Base-by-base conservation (phyloP, 805 yeast species). In the Candida xyloterini region DNA sequence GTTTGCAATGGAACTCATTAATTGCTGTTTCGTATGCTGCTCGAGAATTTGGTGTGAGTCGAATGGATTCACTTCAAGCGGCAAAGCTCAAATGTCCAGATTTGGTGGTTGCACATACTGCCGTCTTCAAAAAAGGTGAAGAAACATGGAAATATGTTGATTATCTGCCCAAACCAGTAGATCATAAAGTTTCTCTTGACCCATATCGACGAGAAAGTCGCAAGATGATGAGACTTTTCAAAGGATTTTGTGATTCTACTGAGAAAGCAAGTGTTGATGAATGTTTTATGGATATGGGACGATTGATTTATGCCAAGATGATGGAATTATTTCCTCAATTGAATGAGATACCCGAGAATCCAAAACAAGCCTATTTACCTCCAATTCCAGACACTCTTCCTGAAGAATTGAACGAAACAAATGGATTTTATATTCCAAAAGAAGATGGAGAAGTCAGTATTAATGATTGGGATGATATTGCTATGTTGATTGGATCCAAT, bases 181-280 rank as follows among this genome's bases (percentile, higher is more conserved):
- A 71, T 25, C 85, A 87, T 56, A 93, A 93, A 62, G 96, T 93
- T 3, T 79, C 90, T 2, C 65, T 93, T 39, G 98, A 93, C 56
- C 95, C 96, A 0, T 93, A 91, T 56, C 70, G 99, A 44, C 64
- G 95, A 43, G 96, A 88, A 55, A 81, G 93, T 43, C 67, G 95
- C 13, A 85, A 84, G 60, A 81, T 93, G 43, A 69, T 88, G 55
- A 68, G 76, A 25, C 65, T 91, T 0, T 73, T 93, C 52, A 73
- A 74, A 40, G 57, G 65, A 7, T 68, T 71, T 43, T 85, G 91
- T 56, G 82, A 78, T 42, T 51, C 72, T 11, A 87, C 88, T 0
- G 96, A 93, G 59, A 90, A 90, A 63, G 98, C 96, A 0, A 88
- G 97, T 63, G 93, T 90, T 14, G 99, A 93, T 63, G 99, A 93